phyloP scores from a whole-genome alignment of 164 flowering plant species.

The Aristolochia contorta region DNA sequence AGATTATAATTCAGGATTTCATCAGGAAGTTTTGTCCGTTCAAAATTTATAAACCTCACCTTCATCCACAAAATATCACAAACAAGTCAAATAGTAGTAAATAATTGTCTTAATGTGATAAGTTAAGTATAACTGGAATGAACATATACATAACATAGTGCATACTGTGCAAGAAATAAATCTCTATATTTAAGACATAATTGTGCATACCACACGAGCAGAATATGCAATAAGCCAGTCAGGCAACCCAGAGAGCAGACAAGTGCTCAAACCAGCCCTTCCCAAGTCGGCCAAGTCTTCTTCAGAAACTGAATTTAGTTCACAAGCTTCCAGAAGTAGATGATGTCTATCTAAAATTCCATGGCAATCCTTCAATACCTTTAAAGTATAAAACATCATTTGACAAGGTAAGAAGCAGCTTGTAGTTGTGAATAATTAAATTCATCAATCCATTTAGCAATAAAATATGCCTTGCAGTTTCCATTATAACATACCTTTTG shows the following conservation, averaged over 20 bases:
- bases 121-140: no score
- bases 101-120: no score
- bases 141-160: no score
- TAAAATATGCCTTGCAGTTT: background rate
- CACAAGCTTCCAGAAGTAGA: conserved; percentile 88
- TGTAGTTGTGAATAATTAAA: background rate
- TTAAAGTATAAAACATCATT: conserved; percentile 1
- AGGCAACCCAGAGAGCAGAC: conserved; percentile 93
- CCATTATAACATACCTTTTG: conserved; percentile 45
- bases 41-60: conserved; percentile 94
- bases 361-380: conserved; percentile 92
- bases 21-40: conserved; percentile 85
- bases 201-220: conserved; percentile 65
- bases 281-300: conserved; percentile 84
- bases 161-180: no score
- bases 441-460: background rate
- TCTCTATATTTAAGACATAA: no score
- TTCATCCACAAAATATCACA: conserved; percentile 16
- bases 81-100: conserved; percentile 1
- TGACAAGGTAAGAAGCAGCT: background rate
- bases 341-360: conserved; percentile 75
- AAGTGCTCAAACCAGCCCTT: conserved; percentile 85
- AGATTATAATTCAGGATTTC: conserved; percentile 79
- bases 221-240: conserved; percentile 95
- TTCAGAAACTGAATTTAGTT: conserved; percentile 63